Conservation (phyloP, 129 eudicot species). For the Tagetes patula region DNA sequence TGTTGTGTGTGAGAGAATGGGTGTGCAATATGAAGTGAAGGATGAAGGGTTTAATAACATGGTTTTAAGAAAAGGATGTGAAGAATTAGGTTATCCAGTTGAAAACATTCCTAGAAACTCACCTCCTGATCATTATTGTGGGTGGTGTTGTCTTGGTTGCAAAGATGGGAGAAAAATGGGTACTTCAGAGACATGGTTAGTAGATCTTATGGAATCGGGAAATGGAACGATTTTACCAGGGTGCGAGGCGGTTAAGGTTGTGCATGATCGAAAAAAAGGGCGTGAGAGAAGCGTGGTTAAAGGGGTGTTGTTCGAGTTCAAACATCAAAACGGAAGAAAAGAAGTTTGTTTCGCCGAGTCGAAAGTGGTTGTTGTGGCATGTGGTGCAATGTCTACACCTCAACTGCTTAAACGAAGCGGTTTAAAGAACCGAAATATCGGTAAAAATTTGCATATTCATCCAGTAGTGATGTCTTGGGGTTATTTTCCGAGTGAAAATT, state of each 20-base stretch:
- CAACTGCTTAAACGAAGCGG: slow-evolving; percentile 57
- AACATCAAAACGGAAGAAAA: slow-evolving; percentile 32
- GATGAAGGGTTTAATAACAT: slow-evolving; percentile 64
- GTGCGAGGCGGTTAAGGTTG: slow-evolving; percentile 55
- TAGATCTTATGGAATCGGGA: slow-evolving; percentile 55
- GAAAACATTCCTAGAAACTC: slow-evolving; percentile 58
- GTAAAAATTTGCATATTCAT: slow-evolving; percentile 62
- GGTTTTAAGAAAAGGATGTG: slow-evolving; percentile 73
- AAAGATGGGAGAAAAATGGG: slow-evolving; percentile 67
- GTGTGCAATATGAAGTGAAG: slow-evolving; percentile 47
- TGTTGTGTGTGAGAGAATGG: slow-evolving; percentile 59
- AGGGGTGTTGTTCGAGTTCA: slow-evolving; percentile 51
- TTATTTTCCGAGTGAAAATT: slow-evolving; percentile 37
- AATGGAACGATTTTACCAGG: slow-evolving; percentile 56
- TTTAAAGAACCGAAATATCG: slow-evolving; percentile 59
- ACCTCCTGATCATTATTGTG: slow-evolving; percentile 60
- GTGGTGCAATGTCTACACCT: slow-evolving; percentile 77
- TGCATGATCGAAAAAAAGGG: slow-evolving; percentile 28
- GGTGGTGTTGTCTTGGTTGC: slow-evolving; percentile 79
- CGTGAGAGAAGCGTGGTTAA: slow-evolving; percentile 34
- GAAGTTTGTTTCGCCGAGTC: slow-evolving; percentile 49
- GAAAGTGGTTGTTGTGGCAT: slow-evolving; percentile 47
- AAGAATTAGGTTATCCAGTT: slow-evolving; percentile 51
- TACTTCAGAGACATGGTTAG: slow-evolving; percentile 63
- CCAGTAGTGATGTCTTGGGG: slow-evolving; percentile 82